Evolutionary conservation across 345 rosid species (phyloP).

Genomic region (Acer saccharum): DNA sequence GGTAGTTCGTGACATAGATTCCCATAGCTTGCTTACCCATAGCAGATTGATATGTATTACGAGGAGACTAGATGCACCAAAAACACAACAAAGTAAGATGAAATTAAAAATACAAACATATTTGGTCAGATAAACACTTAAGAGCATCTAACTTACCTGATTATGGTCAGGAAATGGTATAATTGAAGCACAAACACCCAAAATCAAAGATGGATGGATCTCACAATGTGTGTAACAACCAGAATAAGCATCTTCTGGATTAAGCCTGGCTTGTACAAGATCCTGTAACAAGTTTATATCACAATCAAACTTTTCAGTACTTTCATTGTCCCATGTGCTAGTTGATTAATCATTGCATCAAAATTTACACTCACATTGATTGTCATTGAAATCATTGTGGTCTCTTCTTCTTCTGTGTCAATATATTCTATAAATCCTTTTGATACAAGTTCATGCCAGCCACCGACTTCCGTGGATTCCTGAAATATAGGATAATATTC

Average conservation of each 20-base stretch:
- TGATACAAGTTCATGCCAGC: constrained; percentile 94
- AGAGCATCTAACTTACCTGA: constrained; percentile 56
- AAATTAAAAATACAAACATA: background rate
- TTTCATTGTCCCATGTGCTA: background rate
- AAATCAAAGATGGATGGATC: constrained; percentile 94
- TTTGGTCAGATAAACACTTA: constrained; percentile 2
- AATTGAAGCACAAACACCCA: constrained; percentile 98
- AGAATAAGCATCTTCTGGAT: too few species aligned
- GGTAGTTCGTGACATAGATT: constrained; percentile 96
- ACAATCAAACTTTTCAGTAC: constrained; percentile 15
- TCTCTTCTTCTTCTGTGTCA: constrained; percentile 98
- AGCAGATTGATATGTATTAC: constrained; percentile 99
- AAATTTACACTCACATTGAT: constrained; percentile 65
- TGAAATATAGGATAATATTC: constrained; percentile 31
- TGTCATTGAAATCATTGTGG: constrained; percentile 99
- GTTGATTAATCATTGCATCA: background rate
- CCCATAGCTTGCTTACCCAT: constrained; percentile 99
- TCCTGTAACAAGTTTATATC: constrained; percentile 51
- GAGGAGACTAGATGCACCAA: constrained; percentile 71
- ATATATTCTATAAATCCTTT: constrained; percentile 91
- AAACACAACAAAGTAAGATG: constrained; percentile 15
- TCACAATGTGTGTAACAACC: constrained; percentile 89
- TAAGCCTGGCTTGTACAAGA: constrained; percentile 76
- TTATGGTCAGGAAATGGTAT: constrained; percentile 99
- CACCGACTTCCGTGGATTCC: constrained; percentile 86